Conservation (phyloP, 805 yeast species). For the Hanseniaspora nectarophila region DNA sequence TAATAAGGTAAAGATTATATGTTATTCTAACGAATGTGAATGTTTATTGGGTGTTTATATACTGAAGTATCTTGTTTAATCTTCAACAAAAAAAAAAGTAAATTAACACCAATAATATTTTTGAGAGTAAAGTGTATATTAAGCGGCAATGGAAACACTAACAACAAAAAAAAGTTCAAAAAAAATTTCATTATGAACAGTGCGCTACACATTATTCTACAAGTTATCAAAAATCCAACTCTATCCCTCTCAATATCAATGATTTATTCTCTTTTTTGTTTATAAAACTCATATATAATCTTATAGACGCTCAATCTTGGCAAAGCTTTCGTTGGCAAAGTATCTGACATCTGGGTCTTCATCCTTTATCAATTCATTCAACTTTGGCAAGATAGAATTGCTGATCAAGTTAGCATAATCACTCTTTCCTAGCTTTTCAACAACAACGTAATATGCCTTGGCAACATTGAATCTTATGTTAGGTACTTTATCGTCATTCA, state of each 20-base stretch:
- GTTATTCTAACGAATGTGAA: no score
- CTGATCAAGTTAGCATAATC: slow-evolving; percentile 32
- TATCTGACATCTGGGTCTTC: slow-evolving; percentile 80
- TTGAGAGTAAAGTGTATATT: no score
- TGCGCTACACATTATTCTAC: no score
- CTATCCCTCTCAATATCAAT: no score
- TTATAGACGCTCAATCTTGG: slow-evolving; percentile 24
- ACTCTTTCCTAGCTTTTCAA: slow-evolving; percentile 38
- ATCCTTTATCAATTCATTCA: slow-evolving; percentile 57
- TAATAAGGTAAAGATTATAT: no score
- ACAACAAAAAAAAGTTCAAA: background rate
- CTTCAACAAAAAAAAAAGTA: background rate
- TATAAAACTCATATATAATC: background rate
- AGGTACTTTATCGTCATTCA: slow-evolving; percentile 75
- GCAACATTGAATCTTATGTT: slow-evolving; percentile 94
- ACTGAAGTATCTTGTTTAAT: background rate
- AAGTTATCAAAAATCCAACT: no score
- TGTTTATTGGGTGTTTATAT: no score
- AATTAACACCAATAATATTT: background rate
- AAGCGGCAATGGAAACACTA: background rate
- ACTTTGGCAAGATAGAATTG: slow-evolving; percentile 47
- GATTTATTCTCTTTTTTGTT: no score
- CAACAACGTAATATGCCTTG: slow-evolving; percentile 56
- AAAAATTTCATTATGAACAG: no score
- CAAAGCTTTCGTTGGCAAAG: slow-evolving; percentile 60